These are phyloP conservation scores for Monilinia fructicola DNA, from an alignment of 2,329 filamentous ascomycete species.

Conservation along the genomic window DNA sequence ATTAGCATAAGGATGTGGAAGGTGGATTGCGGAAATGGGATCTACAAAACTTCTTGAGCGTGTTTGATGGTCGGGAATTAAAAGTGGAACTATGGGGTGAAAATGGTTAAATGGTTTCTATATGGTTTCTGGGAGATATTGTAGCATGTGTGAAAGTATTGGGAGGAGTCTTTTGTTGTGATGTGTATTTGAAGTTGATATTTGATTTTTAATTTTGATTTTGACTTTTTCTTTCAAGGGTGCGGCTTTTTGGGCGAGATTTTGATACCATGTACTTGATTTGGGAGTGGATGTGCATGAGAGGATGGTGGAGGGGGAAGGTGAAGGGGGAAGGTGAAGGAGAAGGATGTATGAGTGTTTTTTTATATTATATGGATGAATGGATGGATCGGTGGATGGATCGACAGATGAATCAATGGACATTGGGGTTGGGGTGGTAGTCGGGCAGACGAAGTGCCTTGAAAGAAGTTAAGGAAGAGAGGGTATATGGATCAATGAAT, in stretches of 20 bases:
- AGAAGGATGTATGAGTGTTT: not conserved
- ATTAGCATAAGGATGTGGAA: not conserved
- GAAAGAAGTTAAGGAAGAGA: no score
- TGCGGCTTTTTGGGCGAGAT: not conserved
- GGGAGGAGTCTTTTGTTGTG: not conserved
- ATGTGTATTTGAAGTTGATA: not conserved
- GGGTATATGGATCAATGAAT: no score
- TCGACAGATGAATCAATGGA: no score
- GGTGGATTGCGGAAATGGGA: not conserved
- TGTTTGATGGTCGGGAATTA: no score
- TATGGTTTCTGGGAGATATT: not conserved
- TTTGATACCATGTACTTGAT: constrained; percentile 1
- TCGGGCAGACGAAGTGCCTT: no score
- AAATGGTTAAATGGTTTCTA: no score
- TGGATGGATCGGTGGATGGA: not conserved
- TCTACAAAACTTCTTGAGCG: no score
- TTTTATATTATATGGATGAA: not conserved
- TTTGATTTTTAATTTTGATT: not conserved
- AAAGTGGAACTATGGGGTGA: not conserved
- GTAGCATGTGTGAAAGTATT: not conserved
- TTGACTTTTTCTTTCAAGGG: no score
- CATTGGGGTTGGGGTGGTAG: no score
- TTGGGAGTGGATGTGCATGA: not conserved
- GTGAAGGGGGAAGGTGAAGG: no score
- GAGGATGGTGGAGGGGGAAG: no score